A percentile compares a stretch with the other conserved stretches of the same genome.
Conservation (phyloP, 2,329 filamentous ascomycete species). For the Monosporascus sp. region DNA sequence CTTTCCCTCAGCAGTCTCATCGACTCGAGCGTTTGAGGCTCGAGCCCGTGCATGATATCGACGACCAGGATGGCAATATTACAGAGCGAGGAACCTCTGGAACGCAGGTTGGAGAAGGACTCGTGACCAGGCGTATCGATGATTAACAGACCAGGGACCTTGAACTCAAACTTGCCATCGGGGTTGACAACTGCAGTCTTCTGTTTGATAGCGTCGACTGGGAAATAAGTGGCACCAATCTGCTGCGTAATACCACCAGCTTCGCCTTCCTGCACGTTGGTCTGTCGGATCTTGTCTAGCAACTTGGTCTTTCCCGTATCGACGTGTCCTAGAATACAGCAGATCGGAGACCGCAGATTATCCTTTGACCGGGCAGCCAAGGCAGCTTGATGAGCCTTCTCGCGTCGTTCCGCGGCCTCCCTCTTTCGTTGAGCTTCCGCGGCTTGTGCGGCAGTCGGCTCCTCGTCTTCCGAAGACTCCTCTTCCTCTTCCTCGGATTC, state of each 20-base stretch:
- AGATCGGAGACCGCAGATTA: conserved; percentile 94
- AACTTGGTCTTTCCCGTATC: conserved; percentile 99
- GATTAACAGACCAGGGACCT: conserved; percentile 90
- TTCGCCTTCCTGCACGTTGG: conserved; percentile 98
- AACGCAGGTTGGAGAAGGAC: conserved; percentile 97
- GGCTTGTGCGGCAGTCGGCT: conserved; percentile 65
- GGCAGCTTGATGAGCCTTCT: conserved; percentile 87
- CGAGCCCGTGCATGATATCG: conserved; percentile 99
- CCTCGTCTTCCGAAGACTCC: conserved; percentile 66
- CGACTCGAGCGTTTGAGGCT: conserved; percentile 94
- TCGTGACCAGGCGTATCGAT: conserved; percentile 99
- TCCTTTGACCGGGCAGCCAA: conserved; percentile 88
- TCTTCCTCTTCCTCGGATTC: conserved; percentile 50
- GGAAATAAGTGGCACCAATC: conserved; percentile 99
- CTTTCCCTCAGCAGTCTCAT: conserved; percentile 90
- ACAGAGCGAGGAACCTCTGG: conserved; percentile 93
- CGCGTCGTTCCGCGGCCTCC: conserved; percentile 81
- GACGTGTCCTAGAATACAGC: conserved; percentile 99
- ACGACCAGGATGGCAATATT: conserved; percentile 99
- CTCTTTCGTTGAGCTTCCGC: conserved; percentile 76
- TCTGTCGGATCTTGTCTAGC: conserved; percentile 96
- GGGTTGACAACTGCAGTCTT: conserved; percentile 93
- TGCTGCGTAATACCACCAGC: conserved; percentile 99
- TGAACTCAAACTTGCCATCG: conserved; percentile 89
- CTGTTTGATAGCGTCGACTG: conserved; percentile 82